These are phyloP conservation scores for Tieghemiomyces parasiticus DNA, from an alignment of 192 early-diverging fungal genomes.

Conservation along the genomic window DNA sequence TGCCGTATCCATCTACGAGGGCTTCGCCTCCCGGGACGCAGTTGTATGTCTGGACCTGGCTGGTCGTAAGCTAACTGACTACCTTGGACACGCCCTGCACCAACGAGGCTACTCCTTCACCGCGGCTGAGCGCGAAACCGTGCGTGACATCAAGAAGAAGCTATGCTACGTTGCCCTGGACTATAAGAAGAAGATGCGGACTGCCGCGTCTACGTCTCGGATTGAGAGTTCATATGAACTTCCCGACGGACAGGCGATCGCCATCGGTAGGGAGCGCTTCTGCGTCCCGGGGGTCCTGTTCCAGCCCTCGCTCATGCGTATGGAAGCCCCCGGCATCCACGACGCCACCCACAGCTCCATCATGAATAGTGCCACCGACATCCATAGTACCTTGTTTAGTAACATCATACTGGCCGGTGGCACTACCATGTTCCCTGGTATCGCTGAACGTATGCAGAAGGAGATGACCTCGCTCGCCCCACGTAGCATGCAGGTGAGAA, in stretches of 20 bases:
- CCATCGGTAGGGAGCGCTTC: constrained; percentile 44
- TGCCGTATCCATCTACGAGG: constrained; percentile 47
- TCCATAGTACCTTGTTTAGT: constrained; percentile 24
- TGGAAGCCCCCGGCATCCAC: constrained; percentile 29
- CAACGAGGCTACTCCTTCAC: constrained; percentile 44
- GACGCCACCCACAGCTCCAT: constrained; percentile 28
- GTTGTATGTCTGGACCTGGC: constrained; percentile 37
- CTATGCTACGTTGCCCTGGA: constrained; percentile 40
- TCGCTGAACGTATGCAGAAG: constrained; percentile 32
- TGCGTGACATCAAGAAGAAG: constrained; percentile 51
- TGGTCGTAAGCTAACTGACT: constrained; percentile 24
- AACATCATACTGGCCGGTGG: constrained; percentile 32
- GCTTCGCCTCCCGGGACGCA: constrained; percentile 31
- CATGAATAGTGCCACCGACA: constrained; percentile 32
- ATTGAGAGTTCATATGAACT: constrained; percentile 33
- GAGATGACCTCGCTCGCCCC: constrained; percentile 41
- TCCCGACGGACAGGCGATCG: constrained; percentile 37
- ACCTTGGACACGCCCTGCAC: constrained; percentile 35
- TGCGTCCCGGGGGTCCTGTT: constrained; percentile 40
- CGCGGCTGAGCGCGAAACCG: constrained; percentile 41
- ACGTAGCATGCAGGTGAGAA: constrained; percentile 38
- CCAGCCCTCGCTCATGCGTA: constrained; percentile 38
- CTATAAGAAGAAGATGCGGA: constrained; percentile 29
- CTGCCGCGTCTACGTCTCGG: constrained; percentile 22
- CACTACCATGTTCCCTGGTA: constrained; percentile 36